Percentiles rank a stretch among this genome's conserved stretches.
These are phyloP conservation scores for Chondrostereum purpureum DNA, from an alignment of 1,284 basidiomycete genomes.

Conservation along the genomic window DNA sequence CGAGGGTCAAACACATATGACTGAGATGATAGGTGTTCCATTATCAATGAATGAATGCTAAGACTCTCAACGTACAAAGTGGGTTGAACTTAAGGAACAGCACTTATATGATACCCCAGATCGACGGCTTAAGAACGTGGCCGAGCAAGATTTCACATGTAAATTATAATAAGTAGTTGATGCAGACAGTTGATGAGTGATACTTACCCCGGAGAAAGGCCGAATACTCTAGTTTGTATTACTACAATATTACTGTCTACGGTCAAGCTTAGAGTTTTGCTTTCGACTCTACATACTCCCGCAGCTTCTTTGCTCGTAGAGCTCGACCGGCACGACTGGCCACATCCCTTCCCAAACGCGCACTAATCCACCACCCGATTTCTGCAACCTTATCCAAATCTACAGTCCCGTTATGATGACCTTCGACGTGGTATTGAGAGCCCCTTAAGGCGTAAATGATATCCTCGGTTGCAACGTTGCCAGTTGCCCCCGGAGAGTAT, in stretches of 20 bases:
- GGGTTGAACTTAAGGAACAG: no score
- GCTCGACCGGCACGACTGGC: constrained; percentile 80
- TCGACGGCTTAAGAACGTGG: no score
- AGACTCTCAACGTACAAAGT: no score
- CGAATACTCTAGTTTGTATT: no score
- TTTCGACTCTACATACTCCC: neutral
- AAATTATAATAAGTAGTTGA: no score
- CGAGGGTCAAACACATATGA: constrained; percentile 46
- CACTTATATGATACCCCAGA: no score
- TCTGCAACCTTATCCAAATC: constrained; percentile 65
- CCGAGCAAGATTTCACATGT: no score
- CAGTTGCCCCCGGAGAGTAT: constrained; percentile 91
- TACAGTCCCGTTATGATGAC: constrained; percentile 28
- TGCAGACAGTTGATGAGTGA: no score
- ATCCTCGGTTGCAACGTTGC: constrained; percentile 91
- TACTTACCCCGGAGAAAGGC: no score
- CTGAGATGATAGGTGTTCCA: constrained; percentile 16
- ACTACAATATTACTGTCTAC: neutral
- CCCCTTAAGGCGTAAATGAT: constrained; percentile 79
- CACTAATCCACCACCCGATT: constrained; percentile 78
- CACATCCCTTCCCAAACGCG: constrained; percentile 59
- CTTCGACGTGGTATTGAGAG: constrained; percentile 60
- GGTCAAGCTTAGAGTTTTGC: no score
- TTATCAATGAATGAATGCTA: no score
- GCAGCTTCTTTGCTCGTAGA: constrained; percentile 61